Evolutionary conservation across 2,329 filamentous ascomycete species (phyloP).

Genomic region (Escovopsis weberi): DNA sequence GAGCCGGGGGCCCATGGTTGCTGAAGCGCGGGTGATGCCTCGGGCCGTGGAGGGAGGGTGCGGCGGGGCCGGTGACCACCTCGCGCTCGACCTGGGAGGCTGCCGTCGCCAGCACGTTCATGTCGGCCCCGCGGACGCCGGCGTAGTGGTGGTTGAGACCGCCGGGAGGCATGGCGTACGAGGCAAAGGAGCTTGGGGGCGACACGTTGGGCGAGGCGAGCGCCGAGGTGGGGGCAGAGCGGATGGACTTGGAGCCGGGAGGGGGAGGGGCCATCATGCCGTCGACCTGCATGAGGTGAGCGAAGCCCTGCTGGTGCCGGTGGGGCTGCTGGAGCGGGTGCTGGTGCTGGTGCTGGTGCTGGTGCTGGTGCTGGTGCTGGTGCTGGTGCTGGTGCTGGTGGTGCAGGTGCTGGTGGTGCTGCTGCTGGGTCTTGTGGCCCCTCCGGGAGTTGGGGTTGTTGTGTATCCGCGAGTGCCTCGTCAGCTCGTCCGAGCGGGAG

Average conservation of each 20-base stretch:
- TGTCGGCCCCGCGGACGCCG: constrained; percentile 30
- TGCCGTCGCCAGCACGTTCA: constrained; percentile 45
- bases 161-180: constrained; percentile 40
- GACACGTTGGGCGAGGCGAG: constrained; percentile 91
- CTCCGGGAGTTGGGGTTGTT: constrained; percentile 95
- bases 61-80: constrained; percentile 22
- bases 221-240: constrained; percentile 76
- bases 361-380: constrained; percentile 14
- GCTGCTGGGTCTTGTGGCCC: constrained; percentile 62
- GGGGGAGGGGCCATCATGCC: constrained; percentile 74
- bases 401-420: constrained; percentile 21
- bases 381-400: constrained; percentile 28
- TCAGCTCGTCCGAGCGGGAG: constrained; percentile 90
- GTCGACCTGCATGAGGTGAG: constrained; percentile 34
- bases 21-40: constrained; percentile 41
- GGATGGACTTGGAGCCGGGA: constrained; percentile 60
- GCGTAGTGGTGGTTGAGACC: constrained; percentile 32
- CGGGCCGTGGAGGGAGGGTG: constrained; percentile 23
- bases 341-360: constrained; percentile 11
- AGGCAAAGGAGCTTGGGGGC: constrained; percentile 78
- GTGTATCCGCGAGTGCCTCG: constrained; percentile 93
- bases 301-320: constrained; percentile 23
- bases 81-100: constrained; percentile 50
- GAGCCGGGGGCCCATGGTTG: constrained; percentile 32
- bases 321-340: constrained; percentile 19